phyloP scores from a whole-genome alignment of 305 asterid genomes.

The Monarda citriodora region DNA sequence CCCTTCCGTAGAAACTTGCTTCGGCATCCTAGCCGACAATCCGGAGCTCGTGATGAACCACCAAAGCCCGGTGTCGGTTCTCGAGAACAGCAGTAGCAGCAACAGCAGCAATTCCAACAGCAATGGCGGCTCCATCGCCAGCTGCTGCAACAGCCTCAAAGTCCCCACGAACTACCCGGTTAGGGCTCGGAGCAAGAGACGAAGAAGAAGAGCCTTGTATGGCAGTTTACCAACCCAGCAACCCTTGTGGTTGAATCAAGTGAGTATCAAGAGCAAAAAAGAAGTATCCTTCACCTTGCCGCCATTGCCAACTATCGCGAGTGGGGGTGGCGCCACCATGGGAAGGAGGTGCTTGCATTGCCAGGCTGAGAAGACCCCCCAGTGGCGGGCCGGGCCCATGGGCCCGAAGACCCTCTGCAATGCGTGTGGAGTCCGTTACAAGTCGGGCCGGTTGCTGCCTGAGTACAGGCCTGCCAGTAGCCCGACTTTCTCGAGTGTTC shows the following conservation, averaged over 20 bases:
- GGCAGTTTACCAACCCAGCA: constrained; percentile 28
- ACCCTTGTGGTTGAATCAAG: constrained; percentile 25
- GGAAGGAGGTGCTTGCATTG: constrained; percentile 74
- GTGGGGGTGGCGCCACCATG: constrained; percentile 20
- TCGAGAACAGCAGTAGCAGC: constrained; percentile 63
- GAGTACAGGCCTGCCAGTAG: constrained; percentile 66
- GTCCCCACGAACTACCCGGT: constrained; percentile 56
- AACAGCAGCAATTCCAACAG: constrained; percentile 30
- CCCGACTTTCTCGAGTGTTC: constrained; percentile 42
- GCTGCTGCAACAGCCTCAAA: constrained; percentile 54
- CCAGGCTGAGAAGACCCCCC: constrained; percentile 58
- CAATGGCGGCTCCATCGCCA: constrained; percentile 32
- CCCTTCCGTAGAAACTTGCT: constrained; percentile 69
- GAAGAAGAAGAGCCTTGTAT: constrained; percentile 31
- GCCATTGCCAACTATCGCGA: constrained; percentile 18
- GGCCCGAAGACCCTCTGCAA: constrained; percentile 68
- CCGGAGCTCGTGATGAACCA: constrained; percentile 48
- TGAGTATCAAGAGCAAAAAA: constrained; percentile 24
- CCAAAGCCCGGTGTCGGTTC: constrained; percentile 79
- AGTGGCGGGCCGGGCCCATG: constrained; percentile 67
- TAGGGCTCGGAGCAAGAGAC: constrained; percentile 58
- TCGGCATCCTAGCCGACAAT: constrained; percentile 51
- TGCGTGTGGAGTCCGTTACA: constrained; percentile 68
- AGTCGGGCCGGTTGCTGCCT: constrained; percentile 62
- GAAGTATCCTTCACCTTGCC: constrained; percentile 24